Percentiles rank a stretch among this genome's conserved stretches.
Conservation (phyloP, 163 green algal genomes). For the Picocystis sp. region DNA sequence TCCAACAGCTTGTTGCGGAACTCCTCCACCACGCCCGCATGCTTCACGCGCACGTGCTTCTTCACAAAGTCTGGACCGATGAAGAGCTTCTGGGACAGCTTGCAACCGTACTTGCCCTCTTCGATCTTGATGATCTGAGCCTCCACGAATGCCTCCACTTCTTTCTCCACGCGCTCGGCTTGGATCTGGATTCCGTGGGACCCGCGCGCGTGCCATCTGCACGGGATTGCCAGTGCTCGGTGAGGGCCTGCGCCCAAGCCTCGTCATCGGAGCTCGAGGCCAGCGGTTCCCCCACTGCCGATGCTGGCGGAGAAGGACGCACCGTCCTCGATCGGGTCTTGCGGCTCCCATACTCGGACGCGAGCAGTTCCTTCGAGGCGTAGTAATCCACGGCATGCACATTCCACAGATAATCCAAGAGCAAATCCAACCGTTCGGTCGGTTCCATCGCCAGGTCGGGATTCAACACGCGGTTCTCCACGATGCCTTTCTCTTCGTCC, state of each 20-base stretch:
- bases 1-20: constrained; percentile 33
- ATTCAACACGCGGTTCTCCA: constrained; percentile 36
- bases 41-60: constrained; percentile 87
- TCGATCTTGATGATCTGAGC: constrained; percentile 53
- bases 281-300: background rate
- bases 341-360: background rate
- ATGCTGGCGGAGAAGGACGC: background rate
- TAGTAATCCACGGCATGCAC: constrained; percentile 91
- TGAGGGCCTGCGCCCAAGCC: constrained; percentile 22
- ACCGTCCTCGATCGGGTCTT: background rate
- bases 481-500: constrained; percentile 63
- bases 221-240: constrained; percentile 2
- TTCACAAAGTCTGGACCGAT: constrained; percentile 77
- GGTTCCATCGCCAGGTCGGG: constrained; percentile 3
- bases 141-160: constrained; percentile 60
- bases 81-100: constrained; percentile 80
- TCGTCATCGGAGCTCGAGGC: constrained; percentile 14
- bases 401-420: constrained; percentile 75
- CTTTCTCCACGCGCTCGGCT: constrained; percentile 42
- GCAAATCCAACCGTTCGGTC: constrained; percentile 41
- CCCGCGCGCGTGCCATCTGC: too few species aligned
- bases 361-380: constrained; percentile 14
- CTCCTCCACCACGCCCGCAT: constrained; percentile 49
- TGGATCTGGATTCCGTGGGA: background rate
- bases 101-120: constrained; percentile 57